Percentiles rank a stretch among this genome's conserved stretches.
phyloP scores from a whole-genome alignment of 2,329 filamentous ascomycete species.

The Botrytis elliptica region DNA sequence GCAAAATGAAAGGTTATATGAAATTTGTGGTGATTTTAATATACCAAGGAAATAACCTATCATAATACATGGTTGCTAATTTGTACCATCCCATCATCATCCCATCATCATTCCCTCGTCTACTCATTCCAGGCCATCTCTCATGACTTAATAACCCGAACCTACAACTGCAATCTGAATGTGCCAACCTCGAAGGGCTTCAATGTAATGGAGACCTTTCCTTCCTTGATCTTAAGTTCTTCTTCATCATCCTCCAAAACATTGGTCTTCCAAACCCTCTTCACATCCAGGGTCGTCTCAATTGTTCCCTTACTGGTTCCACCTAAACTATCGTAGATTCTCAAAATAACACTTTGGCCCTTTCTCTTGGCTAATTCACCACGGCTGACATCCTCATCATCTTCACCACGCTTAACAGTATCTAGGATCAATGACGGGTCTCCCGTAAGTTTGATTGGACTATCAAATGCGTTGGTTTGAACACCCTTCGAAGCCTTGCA shows the following conservation, averaged over 20 bases:
- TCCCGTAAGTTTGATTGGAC: conserved; percentile 66
- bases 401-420: conserved; percentile 88
- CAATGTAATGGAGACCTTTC: conserved; percentile 61
- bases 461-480: conserved; percentile 44
- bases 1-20: background rate
- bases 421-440: conserved; percentile 74
- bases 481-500: conserved; percentile 46
- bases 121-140: background rate
- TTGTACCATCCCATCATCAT: background rate
- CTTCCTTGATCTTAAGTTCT: conserved; percentile 51
- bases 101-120: background rate
- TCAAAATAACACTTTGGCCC: conserved; percentile 76
- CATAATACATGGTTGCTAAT: background rate
- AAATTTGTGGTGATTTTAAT: background rate
- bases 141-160: background rate
- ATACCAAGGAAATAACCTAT: background rate
- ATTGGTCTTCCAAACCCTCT: conserved; percentile 79
- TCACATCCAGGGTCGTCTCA: conserved; percentile 64
- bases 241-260: conserved; percentile 83
- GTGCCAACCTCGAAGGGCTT: conserved; percentile 85
- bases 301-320: conserved; percentile 74
- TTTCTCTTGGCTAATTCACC: conserved; percentile 62
- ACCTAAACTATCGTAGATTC: conserved; percentile 86
- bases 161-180: conserved; percentile 61
- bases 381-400: conserved; percentile 70